Conservation (phyloP, 2,329 filamentous ascomycete species). For the Cladosporium sphaerospermum region DNA sequence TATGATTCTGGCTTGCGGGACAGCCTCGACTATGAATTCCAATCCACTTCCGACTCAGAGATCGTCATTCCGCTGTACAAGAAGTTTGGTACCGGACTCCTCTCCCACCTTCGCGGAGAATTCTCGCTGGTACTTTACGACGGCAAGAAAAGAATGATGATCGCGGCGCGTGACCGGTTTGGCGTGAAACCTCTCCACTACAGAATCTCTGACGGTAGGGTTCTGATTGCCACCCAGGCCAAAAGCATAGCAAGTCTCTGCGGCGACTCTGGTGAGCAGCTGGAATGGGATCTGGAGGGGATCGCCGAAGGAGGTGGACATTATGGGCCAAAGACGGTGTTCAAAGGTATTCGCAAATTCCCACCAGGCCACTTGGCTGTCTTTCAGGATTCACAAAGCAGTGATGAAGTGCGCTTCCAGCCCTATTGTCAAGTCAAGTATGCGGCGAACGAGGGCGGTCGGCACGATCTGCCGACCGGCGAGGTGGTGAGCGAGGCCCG, state of each 20-base stretch:
- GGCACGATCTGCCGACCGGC: background rate
- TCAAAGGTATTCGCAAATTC: background rate
- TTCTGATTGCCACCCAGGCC: background rate
- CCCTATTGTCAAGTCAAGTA: background rate
- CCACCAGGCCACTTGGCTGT: background rate
- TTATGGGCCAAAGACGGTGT: background rate
- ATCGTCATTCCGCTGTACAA: background rate
- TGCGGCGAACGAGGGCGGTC: background rate
- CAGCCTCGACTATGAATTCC: background rate
- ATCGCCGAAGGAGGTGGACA: background rate
- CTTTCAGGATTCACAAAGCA: background rate
- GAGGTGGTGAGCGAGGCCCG: background rate
- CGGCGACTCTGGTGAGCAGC: too few relatives aligned
- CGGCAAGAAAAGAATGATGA: background rate
- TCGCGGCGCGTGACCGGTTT: background rate
- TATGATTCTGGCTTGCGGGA: background rate
- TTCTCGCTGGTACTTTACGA: conserved; percentile 1
- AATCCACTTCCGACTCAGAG: background rate
- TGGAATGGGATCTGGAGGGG: background rate
- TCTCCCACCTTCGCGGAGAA: background rate
- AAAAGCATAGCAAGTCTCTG: background rate
- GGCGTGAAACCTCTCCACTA: background rate
- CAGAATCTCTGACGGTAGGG: background rate
- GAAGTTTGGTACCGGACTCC: background rate
- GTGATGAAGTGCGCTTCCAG: background rate